Evolutionary conservation across 257 asterid genomes (phyloP), one percentile per base, ranked within the genome.

Genomic region (Handroanthus guayacan): DNA sequence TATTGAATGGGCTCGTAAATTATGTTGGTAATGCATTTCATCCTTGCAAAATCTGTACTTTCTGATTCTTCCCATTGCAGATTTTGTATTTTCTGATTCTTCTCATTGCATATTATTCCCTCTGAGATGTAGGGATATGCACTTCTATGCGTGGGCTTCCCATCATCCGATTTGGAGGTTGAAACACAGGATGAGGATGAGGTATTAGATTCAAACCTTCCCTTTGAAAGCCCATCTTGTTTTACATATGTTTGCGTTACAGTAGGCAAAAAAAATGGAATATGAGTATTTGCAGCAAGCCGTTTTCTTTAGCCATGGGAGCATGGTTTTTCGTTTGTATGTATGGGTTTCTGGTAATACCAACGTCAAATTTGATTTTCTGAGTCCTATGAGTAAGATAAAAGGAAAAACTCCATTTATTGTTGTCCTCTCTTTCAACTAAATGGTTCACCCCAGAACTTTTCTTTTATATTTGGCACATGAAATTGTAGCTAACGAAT

Each of bases 141-240:
- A 13, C 98, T 95, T 82, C 92, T 95, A n/a, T 95, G 99, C 34
- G 99, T 92, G 76, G 97, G 99, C 81, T 91, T 82, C 84, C 99
- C 99, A 0, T 89, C 93, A 43, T 89, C 99, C 62, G 99, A 95
- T 82, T 88, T 95, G 67, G 99, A 88, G 88, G 98, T 95, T 67
- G 99, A 93, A 86, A 95, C 99, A 50, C 97, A 95, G 79, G 98
- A 95, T 57, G 98, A 95, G 84, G 99, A 95, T 74, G 99, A 95
- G 99, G 99, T 95, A 89, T 54, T 68, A 13, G 36, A 44, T 16
- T 52, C 62, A 36, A 34, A 17, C 8, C 57, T 57, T 61, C 31
- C 64, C 7, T 39, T 43, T 63, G 6, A 41, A 60, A 57, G 45
- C 54, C 69, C 64, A 34, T 47, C n/a, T 72, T 5, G 6, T 41